Evolutionary conservation across 495 filamentous ascomycete species (phyloP).

Genomic region (Jackrogersella multiformis): DNA sequence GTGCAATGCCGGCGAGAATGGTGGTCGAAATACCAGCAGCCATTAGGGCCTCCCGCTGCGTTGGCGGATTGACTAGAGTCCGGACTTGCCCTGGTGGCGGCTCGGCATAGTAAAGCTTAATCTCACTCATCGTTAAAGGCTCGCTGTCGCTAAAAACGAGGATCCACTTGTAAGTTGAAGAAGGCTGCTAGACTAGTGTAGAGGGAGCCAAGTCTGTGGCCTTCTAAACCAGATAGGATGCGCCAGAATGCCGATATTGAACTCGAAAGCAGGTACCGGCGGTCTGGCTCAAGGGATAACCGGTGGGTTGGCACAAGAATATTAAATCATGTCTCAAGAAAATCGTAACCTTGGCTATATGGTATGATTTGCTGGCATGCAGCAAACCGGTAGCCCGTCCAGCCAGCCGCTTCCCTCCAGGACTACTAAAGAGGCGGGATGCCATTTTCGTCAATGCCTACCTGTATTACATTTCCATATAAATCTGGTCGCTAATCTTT

Average conservation of each 20-base stretch:
- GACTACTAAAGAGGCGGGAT: constrained; percentile 2
- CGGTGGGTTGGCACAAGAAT: background rate
- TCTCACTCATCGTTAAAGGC: constrained; percentile 23
- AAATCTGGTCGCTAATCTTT: background rate
- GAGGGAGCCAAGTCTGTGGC: background rate
- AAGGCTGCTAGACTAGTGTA: background rate
- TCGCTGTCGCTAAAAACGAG: constrained; percentile 5
- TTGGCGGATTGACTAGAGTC: constrained; percentile 24
- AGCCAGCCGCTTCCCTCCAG: background rate
- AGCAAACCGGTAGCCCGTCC: constrained; percentile 1
- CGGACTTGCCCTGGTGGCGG: constrained; percentile 28
- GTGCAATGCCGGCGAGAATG: constrained; percentile 22
- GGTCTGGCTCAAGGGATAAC: background rate
- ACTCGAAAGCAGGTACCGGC: background rate
- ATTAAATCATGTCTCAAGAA: constrained; percentile 20
- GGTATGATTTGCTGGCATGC: constrained; percentile 9
- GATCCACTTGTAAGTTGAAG: background rate
- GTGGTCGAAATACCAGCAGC: constrained; percentile 30
- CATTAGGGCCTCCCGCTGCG: constrained; percentile 14
- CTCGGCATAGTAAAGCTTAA: constrained; percentile 22
- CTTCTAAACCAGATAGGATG: background rate
- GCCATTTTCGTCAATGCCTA: background rate
- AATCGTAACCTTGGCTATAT: background rate
- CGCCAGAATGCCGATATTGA: background rate
- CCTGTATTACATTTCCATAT: background rate